A percentile compares a stretch with the other conserved stretches of the same genome.
These are phyloP conservation scores for Suhomyces bribrorum DNA, from an alignment of 1,139 yeast species.

Conservation along the genomic window DNA sequence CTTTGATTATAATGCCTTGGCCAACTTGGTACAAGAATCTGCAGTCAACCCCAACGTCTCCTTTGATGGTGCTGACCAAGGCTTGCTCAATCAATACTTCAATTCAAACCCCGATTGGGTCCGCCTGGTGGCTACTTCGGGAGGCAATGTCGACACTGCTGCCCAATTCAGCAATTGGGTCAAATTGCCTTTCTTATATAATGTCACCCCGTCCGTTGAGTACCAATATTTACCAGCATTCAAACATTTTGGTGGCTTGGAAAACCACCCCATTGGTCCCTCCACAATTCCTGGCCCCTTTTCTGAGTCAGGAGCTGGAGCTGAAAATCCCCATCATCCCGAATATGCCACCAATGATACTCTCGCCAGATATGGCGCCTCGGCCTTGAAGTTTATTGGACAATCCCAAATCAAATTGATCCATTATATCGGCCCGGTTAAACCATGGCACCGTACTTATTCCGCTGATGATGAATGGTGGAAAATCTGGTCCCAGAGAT, in stretches of 20 bases:
- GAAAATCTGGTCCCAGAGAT: conserved; percentile 42
- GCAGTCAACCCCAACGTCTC: conserved; percentile 32
- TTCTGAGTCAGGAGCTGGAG: background rate
- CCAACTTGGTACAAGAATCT: conserved; percentile 31
- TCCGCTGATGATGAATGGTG: conserved; percentile 43
- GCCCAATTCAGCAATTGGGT: conserved; percentile 51
- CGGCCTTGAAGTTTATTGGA: conserved; percentile 28
- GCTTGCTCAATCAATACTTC: conserved; percentile 81
- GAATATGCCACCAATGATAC: conserved; percentile 19
- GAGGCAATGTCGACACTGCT: conserved; percentile 7
- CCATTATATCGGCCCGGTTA: conserved; percentile 79
- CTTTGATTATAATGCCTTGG: conserved; percentile 46
- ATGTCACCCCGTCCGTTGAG: conserved; percentile 80
- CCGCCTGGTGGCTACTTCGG: conserved; percentile 6
- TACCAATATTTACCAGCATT: conserved; percentile 86
- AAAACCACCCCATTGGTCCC: background rate
- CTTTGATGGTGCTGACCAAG: conserved; percentile 97
- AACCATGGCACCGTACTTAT: conserved; percentile 66
- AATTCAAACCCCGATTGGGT: conserved; percentile 52
- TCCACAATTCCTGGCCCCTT: background rate
- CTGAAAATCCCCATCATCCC: background rate
- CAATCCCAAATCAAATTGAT: conserved; percentile 52
- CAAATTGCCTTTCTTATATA: conserved; percentile 75
- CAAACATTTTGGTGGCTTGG: conserved; percentile 47
- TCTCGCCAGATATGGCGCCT: conserved; percentile 23